A percentile compares a stretch with the other conserved stretches of the same genome.
These are phyloP conservation scores for Saccharomyces pastorianus DNA, from an alignment of 1,139 yeast genomes.

Conservation along the genomic window DNA sequence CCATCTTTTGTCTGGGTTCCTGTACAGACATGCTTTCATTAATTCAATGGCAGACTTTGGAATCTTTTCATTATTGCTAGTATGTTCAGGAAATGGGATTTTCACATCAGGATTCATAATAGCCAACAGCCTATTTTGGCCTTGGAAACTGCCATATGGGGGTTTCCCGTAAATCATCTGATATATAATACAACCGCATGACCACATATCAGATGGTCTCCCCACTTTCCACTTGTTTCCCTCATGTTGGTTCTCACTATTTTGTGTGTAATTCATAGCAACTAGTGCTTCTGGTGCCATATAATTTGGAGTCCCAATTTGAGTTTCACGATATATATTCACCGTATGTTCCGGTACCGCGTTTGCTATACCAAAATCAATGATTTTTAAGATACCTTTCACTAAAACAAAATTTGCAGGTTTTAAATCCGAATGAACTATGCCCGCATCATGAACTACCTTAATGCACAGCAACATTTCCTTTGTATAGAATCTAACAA, in stretches of 20 bases:
- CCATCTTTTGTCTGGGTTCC: conserved; percentile 66
- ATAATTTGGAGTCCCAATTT: conserved; percentile 91
- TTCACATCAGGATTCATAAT: conserved; percentile 81
- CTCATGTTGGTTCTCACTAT: conserved; percentile 28
- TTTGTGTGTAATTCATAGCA: conserved; percentile 41
- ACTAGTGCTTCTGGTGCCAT: conserved; percentile 96
- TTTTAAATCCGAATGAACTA: conserved; percentile 90
- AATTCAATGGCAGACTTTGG: conserved; percentile 65
- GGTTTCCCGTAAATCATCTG: conserved; percentile 93
- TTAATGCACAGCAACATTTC: conserved; percentile 79
- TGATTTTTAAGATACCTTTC: conserved; percentile 73
- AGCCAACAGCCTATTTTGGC: conserved; percentile 73
- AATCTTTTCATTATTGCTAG: conserved; percentile 55
- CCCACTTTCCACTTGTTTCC: conserved; percentile 82
- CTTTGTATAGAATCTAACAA: conserved; percentile 71
- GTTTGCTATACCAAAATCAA: conserved; percentile 94
- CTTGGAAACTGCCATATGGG: conserved; percentile 77
- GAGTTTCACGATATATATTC: conserved; percentile 82
- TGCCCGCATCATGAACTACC: conserved; percentile 80
- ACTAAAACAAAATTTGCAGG: conserved; percentile 93
- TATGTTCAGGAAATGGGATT: conserved; percentile 58
- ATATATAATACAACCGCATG: conserved; percentile 91
- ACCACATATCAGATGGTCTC: conserved; percentile 94
- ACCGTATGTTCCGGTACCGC: conserved; percentile 90
- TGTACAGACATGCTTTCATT: conserved; percentile 60